phyloP scores from a whole-genome alignment of 768 basidiomycete species.

The Leccinum subgranulosum region DNA sequence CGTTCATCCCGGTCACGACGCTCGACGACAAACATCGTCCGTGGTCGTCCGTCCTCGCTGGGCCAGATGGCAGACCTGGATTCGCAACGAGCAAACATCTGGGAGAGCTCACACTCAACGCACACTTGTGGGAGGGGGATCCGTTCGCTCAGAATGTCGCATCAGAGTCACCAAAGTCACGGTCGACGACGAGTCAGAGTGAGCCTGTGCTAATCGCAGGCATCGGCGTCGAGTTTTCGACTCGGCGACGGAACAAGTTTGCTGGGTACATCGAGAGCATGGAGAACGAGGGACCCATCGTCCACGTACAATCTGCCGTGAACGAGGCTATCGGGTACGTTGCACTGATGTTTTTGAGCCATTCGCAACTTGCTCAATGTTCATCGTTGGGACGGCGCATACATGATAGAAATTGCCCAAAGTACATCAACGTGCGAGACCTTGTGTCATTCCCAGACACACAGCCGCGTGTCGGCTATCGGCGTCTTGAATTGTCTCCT shows the following conservation, averaged over 20 bases:
- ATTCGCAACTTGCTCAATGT: not conserved
- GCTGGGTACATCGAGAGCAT: constrained; percentile 46
- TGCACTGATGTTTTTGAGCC: constrained; percentile 1
- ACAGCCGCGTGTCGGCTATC: constrained; percentile 37
- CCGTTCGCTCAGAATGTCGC: constrained; percentile 43
- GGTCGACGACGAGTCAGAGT: not conserved
- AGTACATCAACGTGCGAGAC: constrained; percentile 61
- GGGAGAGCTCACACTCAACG: constrained; percentile 38
- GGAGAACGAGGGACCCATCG: constrained; percentile 24
- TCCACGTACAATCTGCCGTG: constrained; percentile 40
- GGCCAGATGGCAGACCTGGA: constrained; percentile 41
- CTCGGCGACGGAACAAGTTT: constrained; percentile 60
- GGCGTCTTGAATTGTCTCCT: constrained; percentile 31
- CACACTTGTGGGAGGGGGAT: constrained; percentile 52
- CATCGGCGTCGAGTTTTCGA: constrained; percentile 59
- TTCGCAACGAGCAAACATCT: constrained; percentile 38
- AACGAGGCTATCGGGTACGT: constrained; percentile 59
- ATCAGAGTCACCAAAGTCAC: not conserved
- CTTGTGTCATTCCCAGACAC: constrained; percentile 42
- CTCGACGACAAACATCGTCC: constrained; percentile 50
- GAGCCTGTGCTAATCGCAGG: constrained; percentile 45
- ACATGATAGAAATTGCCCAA: constrained; percentile 58
- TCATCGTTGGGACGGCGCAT: not conserved
- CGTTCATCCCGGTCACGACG: constrained; percentile 56
- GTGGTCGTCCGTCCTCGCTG: constrained; percentile 57